Evolutionary conservation across 495 filamentous ascomycete species (phyloP), one percentile per base, ranked within the genome.

Genomic region (Parachaetomium inaequale): DNA sequence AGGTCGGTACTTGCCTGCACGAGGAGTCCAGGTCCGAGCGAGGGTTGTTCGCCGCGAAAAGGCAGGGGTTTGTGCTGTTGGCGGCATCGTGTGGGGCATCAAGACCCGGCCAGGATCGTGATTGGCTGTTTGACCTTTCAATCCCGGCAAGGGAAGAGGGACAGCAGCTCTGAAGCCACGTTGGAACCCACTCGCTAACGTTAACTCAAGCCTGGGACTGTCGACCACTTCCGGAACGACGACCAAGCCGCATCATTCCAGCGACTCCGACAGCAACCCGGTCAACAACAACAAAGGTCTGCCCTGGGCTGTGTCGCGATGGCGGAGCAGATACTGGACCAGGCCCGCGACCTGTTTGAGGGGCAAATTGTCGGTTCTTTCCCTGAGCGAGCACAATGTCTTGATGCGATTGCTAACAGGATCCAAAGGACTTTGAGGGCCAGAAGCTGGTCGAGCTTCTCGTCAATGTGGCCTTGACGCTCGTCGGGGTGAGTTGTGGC

Each of bases 361-460:
- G 92, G 91, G 28, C 88, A 92, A 72, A 96, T 96, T 76, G 92
- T 94, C 72, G 60, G 86, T 82, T 15, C 32, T 25, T 29, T 38
- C 55, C 49, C 38, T 36, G 14, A 21, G 15, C 19, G 26, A 45
- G 29, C 32, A 4, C 10, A 23, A 23, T 40, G 5, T 38, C n/a
- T n/a, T 8, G 25, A 32, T 42, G 52, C 57, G 11, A 26, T 66
- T 40, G 68, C 68, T 62, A 62, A 66, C 70, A 42, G 45, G 32
- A 38, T 11, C 25, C 61, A 15, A 62, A 96, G 92, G 92, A 97
- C 77, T 97, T 96, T 72, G 84, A 94, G 71, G 92, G 92, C 64
- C 93, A 97, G 74, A 89, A 84, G 65, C 82, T 91, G 50, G 86
- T 87, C n/a, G 92, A 96, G 67, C 70, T 84, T 23, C 74, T 95